These are phyloP conservation scores for Neonectria hederae DNA, from an alignment of 2,329 filamentous ascomycete genomes.

Conservation along the genomic window DNA sequence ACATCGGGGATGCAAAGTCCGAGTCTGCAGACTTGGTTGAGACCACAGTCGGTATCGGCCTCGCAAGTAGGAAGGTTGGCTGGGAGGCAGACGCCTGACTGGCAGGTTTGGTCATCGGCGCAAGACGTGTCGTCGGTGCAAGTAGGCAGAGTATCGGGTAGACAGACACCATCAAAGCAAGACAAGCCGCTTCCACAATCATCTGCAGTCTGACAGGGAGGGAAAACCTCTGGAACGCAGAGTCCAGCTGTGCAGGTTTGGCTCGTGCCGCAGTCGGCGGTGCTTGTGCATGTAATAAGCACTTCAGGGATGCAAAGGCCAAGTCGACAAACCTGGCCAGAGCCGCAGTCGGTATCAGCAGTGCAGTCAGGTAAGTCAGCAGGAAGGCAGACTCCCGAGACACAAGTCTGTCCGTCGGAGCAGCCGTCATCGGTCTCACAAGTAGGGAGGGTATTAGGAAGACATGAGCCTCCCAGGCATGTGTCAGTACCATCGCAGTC, in stretches of 20 bases:
- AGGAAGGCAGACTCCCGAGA: slow-evolving; percentile 13
- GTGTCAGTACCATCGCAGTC: slow-evolving; percentile 11
- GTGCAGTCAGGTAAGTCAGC: not conserved
- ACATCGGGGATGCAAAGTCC: slow-evolving; percentile 13
- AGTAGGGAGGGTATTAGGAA: not conserved
- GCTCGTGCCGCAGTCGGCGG: not conserved
- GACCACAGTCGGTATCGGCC: slow-evolving; percentile 3
- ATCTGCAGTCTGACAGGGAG: not conserved
- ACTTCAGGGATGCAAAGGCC: slow-evolving; percentile 10
- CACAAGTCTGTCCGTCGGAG: not conserved
- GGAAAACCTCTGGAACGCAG: slow-evolving; percentile 15
- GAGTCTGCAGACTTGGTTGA: slow-evolving; percentile 20
- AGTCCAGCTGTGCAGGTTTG: slow-evolving; percentile 17
- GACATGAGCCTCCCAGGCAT: slow-evolving; percentile 4
- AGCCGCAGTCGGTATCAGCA: slow-evolving; percentile 2
- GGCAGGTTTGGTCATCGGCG: slow-evolving; percentile 1
- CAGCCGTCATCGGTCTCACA: slow-evolving; percentile 4
- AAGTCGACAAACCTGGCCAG: slow-evolving; percentile 3
- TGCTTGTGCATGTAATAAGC: not conserved
- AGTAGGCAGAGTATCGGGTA: slow-evolving; percentile 2
- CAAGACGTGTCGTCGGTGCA: not conserved
- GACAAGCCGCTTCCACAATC: slow-evolving; percentile 8
- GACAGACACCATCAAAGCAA: slow-evolving; percentile 13
- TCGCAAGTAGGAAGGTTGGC: slow-evolving; percentile 3
- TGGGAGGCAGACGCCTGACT: slow-evolving; percentile 10